These are phyloP conservation scores for Lichtheimia ramosa DNA, from an alignment of 371 early-diverging fungal genomes.

Conservation along the genomic window DNA sequence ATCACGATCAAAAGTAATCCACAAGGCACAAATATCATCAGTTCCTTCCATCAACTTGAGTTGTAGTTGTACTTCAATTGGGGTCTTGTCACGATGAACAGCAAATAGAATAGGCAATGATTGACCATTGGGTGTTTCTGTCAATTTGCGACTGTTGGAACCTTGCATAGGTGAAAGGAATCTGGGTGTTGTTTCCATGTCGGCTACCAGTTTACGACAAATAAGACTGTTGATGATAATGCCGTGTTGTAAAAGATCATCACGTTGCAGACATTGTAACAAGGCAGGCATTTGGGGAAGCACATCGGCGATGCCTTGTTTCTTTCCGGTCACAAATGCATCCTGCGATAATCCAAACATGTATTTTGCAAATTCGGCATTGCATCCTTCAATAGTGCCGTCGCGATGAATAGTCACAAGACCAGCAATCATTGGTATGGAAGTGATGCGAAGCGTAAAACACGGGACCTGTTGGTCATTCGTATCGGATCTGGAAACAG, in stretches of 20 bases:
- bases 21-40: constrained; percentile 61
- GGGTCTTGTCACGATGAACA: constrained; percentile 66
- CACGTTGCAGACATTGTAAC: constrained; percentile 37
- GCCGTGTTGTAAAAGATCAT: constrained; percentile 36
- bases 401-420: constrained; percentile 57
- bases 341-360: constrained; percentile 64
- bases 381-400: constrained; percentile 63
- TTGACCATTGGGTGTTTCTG: constrained; percentile 34
- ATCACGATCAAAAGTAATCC: constrained; percentile 71
- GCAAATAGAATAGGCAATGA: constrained; percentile 55
- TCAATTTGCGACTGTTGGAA: constrained; percentile 15
- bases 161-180: background rate
- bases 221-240: constrained; percentile 38
- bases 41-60: constrained; percentile 54
- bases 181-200: constrained; percentile 7
- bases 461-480: constrained; percentile 13
- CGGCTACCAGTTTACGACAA: constrained; percentile 30
- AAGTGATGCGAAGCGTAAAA: constrained; percentile 53
- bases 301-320: constrained; percentile 49
- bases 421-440: constrained; percentile 71
- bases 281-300: constrained; percentile 63
- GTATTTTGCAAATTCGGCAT: constrained; percentile 65
- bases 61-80: constrained; percentile 63
- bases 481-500: constrained; percentile 16
- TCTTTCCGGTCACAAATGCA: constrained; percentile 43